phyloP scores from a whole-genome alignment of 768 basidiomycete species.

The Termitomyces sp. region DNA sequence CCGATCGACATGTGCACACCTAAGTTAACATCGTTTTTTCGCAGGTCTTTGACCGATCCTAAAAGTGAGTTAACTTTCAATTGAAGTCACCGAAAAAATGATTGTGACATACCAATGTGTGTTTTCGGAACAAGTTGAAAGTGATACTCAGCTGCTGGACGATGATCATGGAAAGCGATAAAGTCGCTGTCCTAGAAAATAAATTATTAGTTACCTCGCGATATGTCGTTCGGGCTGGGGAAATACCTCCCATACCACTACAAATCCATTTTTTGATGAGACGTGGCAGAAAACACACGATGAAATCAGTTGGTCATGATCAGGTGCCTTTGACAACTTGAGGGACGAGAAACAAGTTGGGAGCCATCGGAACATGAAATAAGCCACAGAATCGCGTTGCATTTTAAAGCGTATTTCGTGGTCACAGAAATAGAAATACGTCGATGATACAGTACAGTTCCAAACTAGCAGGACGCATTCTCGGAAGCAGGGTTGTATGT shows the following conservation, averaged over 20 bases:
- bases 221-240: neutral
- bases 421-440: neutral
- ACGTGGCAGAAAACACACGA: slow-evolving; percentile 42
- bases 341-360: slow-evolving; percentile 4
- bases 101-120: slow-evolving; percentile 38
- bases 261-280: slow-evolving; percentile 34
- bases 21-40: slow-evolving; percentile 36
- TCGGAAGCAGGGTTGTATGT: neutral
- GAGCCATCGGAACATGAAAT: slow-evolving; percentile 5
- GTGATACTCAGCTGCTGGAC: slow-evolving; percentile 45
- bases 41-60: slow-evolving; percentile 54
- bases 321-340: slow-evolving; percentile 2
- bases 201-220: neutral
- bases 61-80: neutral
- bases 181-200: slow-evolving; percentile 36
- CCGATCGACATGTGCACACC: slow-evolving; percentile 26
- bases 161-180: slow-evolving; percentile 45
- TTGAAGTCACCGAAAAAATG: neutral
- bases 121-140: slow-evolving; percentile 44
- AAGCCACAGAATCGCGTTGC: no score
- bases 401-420: no score
- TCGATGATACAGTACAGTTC: neutral
- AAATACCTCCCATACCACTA: slow-evolving; percentile 43
- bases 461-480: neutral
- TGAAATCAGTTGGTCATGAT: neutral